phyloP scores from a whole-genome alignment of 1,284 basidiomycete genomes.

The Irpex sp. region DNA sequence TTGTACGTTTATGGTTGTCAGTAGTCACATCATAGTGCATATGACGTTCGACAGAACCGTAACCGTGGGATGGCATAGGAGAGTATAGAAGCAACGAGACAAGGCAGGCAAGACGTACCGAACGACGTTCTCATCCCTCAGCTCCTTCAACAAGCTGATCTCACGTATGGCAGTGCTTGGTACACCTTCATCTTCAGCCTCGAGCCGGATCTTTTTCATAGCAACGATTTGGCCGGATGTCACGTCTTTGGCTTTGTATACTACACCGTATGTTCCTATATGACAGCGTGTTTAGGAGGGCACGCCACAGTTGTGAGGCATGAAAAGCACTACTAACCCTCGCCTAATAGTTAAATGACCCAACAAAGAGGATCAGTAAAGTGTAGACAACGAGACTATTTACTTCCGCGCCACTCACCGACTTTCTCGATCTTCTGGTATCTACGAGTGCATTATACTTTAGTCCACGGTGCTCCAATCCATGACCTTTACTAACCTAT shows the following conservation, averaged over 20 bases:
- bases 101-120: slow-evolving; percentile 42
- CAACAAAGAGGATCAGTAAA: background rate
- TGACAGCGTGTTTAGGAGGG: background rate
- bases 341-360: slow-evolving; percentile 19
- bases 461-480: too few relatives aligned
- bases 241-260: slow-evolving; percentile 88
- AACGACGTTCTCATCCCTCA: slow-evolving; percentile 95
- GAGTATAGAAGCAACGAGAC: background rate
- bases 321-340: slow-evolving; percentile 22
- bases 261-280: slow-evolving; percentile 96
- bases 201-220: slow-evolving; percentile 97
- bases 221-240: slow-evolving; percentile 80
- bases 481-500: too few relatives aligned
- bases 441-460: slow-evolving; percentile 10
- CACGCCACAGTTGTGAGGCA: background rate
- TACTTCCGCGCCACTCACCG: slow-evolving; percentile 22
- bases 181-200: slow-evolving; percentile 97
- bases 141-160: slow-evolving; percentile 95
- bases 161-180: slow-evolving; percentile 97
- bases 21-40: background rate
- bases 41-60: background rate
- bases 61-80: background rate
- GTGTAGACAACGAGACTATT: background rate
- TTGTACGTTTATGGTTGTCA: too few relatives aligned
- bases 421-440: slow-evolving; percentile 40